Percentiles rank a stretch among this genome's conserved stretches.
Conservation (phyloP, 2,329 filamentous ascomycete genomes). For the Parastagonospora nodorum region DNA sequence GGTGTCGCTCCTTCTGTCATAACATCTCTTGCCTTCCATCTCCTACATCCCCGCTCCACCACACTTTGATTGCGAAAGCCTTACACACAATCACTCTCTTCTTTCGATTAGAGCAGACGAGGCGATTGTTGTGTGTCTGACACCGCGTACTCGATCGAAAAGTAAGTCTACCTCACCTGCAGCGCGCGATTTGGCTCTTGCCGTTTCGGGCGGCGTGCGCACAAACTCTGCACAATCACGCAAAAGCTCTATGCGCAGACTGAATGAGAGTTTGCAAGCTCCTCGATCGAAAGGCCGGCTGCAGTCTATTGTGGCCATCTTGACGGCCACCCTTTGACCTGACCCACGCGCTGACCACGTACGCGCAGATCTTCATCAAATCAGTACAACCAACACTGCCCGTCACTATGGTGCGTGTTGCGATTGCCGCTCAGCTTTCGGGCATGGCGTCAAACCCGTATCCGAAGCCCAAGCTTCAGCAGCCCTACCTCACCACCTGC, state of each 20-base stretch:
- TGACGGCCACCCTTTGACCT: neutral
- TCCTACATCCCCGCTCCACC: slow-evolving; percentile 4
- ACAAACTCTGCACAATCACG: neutral
- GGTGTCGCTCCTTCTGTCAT: slow-evolving; percentile 15
- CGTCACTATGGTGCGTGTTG: slow-evolving; percentile 13
- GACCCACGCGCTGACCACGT: slow-evolving; percentile 3
- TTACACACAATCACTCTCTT: neutral
- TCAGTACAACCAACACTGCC: neutral
- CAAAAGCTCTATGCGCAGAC: neutral
- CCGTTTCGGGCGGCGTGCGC: neutral
- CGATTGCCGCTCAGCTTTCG: neutral
- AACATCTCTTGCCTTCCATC: slow-evolving; percentile 4
- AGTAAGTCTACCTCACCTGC: neutral
- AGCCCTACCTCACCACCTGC: slow-evolving; percentile 28
- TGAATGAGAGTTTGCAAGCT: neutral
- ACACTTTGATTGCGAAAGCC: slow-evolving; percentile 3
- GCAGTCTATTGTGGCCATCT: slow-evolving; percentile 3
- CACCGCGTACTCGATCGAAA: neutral
- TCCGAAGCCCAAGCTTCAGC: slow-evolving; percentile 21
- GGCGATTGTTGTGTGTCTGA: neutral
- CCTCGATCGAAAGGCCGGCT: neutral
- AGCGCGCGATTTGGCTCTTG: neutral
- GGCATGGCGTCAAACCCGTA: slow-evolving; percentile 31
- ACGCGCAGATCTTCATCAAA: neutral
- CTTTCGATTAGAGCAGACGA: neutral